These are phyloP conservation scores for Coemansia sp. DNA, from an alignment of 192 early-diverging fungal genomes.

Conservation along the genomic window DNA sequence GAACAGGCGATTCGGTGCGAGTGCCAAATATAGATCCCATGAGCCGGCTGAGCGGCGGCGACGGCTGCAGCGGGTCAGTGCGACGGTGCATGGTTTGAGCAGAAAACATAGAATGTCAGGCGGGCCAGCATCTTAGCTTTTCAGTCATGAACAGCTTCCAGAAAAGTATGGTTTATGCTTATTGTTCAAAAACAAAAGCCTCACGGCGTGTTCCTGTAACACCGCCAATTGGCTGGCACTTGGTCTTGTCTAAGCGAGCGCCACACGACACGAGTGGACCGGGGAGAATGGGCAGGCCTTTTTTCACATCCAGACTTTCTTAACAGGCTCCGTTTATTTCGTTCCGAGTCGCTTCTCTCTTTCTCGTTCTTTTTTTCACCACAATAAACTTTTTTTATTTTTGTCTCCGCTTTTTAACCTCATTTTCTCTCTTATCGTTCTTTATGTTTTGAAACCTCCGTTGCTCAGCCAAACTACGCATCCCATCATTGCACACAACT, in stretches of 20 bases:
- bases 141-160: neutral
- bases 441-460: slow-evolving; percentile 5
- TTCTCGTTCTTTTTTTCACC: slow-evolving; percentile 3
- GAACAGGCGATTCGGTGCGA: slow-evolving; percentile 11
- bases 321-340: neutral
- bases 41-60: slow-evolving; percentile 25
- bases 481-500: neutral
- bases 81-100: slow-evolving; percentile 5
- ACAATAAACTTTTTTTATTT: slow-evolving; percentile 12
- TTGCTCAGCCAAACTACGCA: neutral
- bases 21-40: slow-evolving; percentile 27
- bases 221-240: neutral
- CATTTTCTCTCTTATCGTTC: slow-evolving; percentile 2
- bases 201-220: neutral
- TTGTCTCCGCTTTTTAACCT: slow-evolving; percentile 13
- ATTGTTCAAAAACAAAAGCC: neutral
- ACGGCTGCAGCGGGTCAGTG: slow-evolving; percentile 5
- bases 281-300: neutral
- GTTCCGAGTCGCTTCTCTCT: too few species aligned
- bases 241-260: neutral
- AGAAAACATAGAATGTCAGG: neutral
- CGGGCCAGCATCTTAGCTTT: neutral
- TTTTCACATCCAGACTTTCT: neutral
- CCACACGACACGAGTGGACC: neutral
- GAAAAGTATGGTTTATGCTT: neutral